These are phyloP conservation scores for Suhomyces choctaworum DNA, from an alignment of 1,139 yeast species.

Conservation along the genomic window DNA sequence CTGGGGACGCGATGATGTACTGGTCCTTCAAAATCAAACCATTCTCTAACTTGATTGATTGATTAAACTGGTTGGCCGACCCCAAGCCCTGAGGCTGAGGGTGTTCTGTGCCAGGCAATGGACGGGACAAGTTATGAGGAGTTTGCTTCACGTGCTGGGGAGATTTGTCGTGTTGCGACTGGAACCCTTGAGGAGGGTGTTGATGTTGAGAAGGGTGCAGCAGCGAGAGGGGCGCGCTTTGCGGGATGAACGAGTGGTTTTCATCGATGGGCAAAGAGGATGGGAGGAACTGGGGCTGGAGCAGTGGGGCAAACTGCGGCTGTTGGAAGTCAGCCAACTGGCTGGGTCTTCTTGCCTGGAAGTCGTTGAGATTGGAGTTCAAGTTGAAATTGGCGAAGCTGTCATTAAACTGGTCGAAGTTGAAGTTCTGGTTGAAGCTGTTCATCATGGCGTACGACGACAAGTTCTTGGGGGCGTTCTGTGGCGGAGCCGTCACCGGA, in stretches of 20 bases:
- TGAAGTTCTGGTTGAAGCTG: constrained; percentile 19
- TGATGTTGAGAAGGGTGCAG: constrained; percentile 6
- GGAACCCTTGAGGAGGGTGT: constrained; percentile 13
- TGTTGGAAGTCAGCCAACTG: constrained; percentile 41
- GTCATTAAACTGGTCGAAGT: constrained; percentile 34
- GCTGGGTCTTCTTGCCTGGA: constrained; percentile 48
- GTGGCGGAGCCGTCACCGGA: constrained; percentile 7
- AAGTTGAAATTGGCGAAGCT: constrained; percentile 38
- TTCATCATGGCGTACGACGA: constrained; percentile 19
- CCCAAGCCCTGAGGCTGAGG: constrained; percentile 2
- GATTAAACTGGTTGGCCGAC: constrained; percentile 11
- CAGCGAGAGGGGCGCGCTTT: background rate
- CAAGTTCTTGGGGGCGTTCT: constrained; percentile 15
- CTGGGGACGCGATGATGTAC: constrained; percentile 54
- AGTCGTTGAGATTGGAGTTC: constrained; percentile 40
- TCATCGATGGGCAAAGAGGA: constrained; percentile 11
- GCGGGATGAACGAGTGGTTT: constrained; percentile 11
- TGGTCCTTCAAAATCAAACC: constrained; percentile 54
- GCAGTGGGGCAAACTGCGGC: constrained; percentile 12
- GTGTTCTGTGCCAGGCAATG: constrained; percentile 9
- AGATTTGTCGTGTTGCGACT: constrained; percentile 5
- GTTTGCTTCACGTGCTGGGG: constrained; percentile 9
- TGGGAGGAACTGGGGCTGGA: constrained; percentile 13
- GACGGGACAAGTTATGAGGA: constrained; percentile 12
- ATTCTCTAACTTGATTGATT: constrained; percentile 48